Evolutionary conservation across 2,329 filamentous ascomycete species (phyloP), one percentile per base, ranked within the genome.

Genomic region (Fusarium pseudonygamai): DNA sequence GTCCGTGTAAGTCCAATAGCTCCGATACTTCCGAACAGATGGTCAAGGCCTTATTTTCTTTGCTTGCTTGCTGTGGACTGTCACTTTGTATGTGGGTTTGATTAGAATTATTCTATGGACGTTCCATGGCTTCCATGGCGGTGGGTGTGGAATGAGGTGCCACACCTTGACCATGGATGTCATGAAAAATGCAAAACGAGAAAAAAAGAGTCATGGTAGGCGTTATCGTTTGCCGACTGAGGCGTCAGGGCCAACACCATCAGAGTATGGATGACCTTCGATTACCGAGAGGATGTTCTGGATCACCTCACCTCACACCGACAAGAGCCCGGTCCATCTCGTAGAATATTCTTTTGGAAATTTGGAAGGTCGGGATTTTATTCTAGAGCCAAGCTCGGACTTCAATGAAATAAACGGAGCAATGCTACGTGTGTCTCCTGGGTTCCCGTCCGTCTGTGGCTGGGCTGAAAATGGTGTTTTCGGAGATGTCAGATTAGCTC

Each of bases 321-420:
- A 73, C 60, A 71, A 63, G 28, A 59, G 42, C 36, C 55, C 47
- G 69, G 69, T 64, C 45, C 56, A 45, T 60, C 37, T 63, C 14
- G 47, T 45, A 60, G 64, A 67, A 69, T 60, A 46, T 69, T 72
- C 57, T 60, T 67, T 71, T 70, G 57, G 37, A 73, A 73, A 36
- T 57, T 67, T 71, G 34, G 60, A 73, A 67, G 47, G 53, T 30
- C 49, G 55, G 71, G 58, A 50, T 50, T 36, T 63, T 32, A 47
- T 73, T 73, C 71, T 73, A 73, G 71, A 74, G 68, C 68, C 47
- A 74, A 68, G 72, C 71, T 73, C 69, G 65, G 69, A 71, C 69
- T 66, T 49, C 13, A 32, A 57, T 46, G 43, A 28, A 37, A 42
- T 40, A 30, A 58, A 65, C 64, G 47, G 40, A 66, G 59, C 28